Percentiles rank a stretch among this genome's conserved stretches.
These are phyloP conservation scores for Podospora pseudocomata DNA, from an alignment of 495 filamentous ascomycete species.

Conservation along the genomic window DNA sequence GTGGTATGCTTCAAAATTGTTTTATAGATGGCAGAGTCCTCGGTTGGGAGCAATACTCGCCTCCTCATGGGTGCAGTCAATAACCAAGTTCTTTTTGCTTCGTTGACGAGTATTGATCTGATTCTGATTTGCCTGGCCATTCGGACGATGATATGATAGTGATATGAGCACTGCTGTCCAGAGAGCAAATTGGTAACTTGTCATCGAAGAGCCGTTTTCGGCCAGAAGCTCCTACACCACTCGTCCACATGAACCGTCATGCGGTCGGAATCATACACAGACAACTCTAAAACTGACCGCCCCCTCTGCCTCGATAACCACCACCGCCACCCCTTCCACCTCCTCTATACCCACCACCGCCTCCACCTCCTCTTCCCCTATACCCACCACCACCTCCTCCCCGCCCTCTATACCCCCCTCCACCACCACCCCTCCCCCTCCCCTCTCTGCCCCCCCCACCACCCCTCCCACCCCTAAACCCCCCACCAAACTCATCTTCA, in stretches of 20 bases:
- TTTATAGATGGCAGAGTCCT: no score
- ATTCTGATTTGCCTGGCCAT: no score
- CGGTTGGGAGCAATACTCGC: no score
- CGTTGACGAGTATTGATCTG: no score
- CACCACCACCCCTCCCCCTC: conserved; percentile 22
- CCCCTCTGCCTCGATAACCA: conserved; percentile 34
- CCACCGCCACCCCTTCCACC: conserved; percentile 39
- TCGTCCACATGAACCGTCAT: no score
- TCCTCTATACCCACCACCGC: conserved; percentile 20
- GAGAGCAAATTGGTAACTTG: no score
- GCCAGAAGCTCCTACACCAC: no score
- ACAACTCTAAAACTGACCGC: conserved; percentile 8
- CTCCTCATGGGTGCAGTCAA: no score
- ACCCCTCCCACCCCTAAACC: conserved; percentile 19
- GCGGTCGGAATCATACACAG: not conserved
- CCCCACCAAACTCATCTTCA: conserved; percentile 23
- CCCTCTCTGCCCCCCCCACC: conserved; percentile 15
- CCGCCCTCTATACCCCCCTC: conserved; percentile 32
- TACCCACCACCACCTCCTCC: not conserved
- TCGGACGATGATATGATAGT: no score
- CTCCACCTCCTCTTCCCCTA: not conserved
- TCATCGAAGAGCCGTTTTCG: no score
- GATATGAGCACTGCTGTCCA: no score
- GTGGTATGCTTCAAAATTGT: not conserved
- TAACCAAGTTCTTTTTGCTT: no score